Evolutionary conservation across 208 protist genomes (phyloP).

Genomic region (Wallacemonas rigidus): DNA sequence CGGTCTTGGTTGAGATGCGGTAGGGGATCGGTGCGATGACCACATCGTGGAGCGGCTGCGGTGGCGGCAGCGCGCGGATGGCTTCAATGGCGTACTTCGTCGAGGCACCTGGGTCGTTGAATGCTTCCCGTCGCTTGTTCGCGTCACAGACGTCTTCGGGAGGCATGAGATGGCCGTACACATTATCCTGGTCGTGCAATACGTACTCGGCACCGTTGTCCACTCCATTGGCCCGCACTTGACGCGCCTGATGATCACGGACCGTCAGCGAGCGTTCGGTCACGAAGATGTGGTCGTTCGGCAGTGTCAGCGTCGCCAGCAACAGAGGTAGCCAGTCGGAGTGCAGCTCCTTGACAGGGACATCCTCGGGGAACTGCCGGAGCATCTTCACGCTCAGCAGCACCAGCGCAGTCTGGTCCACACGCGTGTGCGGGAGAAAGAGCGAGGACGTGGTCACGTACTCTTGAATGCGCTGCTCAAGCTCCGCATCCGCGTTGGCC

Average conservation of each 20-base stretch:
- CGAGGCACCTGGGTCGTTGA: conserved; percentile 13
- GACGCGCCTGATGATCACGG: conserved; percentile 12
- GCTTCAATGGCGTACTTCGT: conserved; percentile 41
- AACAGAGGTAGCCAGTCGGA: conserved; percentile 60
- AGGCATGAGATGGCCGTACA: conserved; percentile 16
- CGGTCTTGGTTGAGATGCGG: conserved; percentile 22
- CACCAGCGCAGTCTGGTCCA: conserved; percentile 43
- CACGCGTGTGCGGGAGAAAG: conserved; percentile 63
- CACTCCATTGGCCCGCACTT: background rate
- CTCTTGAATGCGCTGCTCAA: conserved; percentile 50
- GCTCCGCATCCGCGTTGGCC: conserved; percentile 36
- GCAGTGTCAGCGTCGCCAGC: conserved; percentile 44
- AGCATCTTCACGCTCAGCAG: conserved; percentile 67
- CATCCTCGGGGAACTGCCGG: conserved; percentile 59
- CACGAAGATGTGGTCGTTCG: conserved; percentile 35
- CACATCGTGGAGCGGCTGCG: conserved; percentile 36
- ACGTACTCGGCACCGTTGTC: background rate
- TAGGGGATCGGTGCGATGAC: conserved; percentile 44
- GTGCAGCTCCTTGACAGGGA: conserved; percentile 66
- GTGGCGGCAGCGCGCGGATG: conserved; percentile 30
- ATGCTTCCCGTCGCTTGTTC: conserved; percentile 28
- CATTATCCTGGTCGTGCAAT: conserved; percentile 4
- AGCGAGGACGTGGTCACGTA: conserved; percentile 31
- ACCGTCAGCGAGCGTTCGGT: conserved; percentile 13
- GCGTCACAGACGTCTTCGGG: conserved; percentile 35